phyloP scores from a whole-genome alignment of 192 early-diverging fungal species.

The Backusella australiensis region DNA sequence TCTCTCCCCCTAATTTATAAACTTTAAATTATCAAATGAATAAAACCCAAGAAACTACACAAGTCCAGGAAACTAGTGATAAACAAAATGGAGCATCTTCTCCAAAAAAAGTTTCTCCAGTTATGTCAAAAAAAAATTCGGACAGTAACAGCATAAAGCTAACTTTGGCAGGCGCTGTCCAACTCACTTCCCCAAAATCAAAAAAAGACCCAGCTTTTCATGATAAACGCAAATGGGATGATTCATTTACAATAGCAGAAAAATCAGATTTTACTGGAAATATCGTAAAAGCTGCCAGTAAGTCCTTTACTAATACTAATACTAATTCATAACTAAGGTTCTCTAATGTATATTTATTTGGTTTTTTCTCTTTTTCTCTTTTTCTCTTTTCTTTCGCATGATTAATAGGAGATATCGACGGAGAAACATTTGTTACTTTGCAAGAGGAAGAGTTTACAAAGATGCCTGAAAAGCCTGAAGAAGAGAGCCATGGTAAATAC shows the following conservation, averaged over 20 bases:
- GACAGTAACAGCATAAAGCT: not conserved
- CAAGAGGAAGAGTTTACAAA: conserved; percentile 7
- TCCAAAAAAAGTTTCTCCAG: not conserved
- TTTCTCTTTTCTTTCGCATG: not conserved
- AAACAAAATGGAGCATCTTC: not conserved
- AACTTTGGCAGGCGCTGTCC: not conserved
- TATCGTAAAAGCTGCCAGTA: conserved; percentile 12
- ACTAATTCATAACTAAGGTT: not conserved
- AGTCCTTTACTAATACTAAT: not conserved
- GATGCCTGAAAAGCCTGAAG: not conserved
- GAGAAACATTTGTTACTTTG: conserved; percentile 13
- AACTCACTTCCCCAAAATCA: conserved; percentile 3
- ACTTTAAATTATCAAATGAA: not conserved
- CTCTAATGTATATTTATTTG: not conserved
- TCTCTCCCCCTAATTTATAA: not conserved
- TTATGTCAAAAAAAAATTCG: not conserved
- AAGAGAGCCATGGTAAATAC: not conserved
- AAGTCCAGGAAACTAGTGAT: not conserved
- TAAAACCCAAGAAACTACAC: not conserved
- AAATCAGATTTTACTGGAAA: conserved; percentile 2
- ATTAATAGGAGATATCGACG: conserved; percentile 1
- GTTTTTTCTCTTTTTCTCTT: too few species aligned
- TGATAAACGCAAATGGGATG: conserved; percentile 14
- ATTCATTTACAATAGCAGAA: conserved; percentile 13
- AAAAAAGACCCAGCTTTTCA: not conserved